A percentile compares a stretch with the other conserved stretches of the same genome.
Conservation (phyloP, 345 rosid species). For the Cardamine occulta region DNA sequence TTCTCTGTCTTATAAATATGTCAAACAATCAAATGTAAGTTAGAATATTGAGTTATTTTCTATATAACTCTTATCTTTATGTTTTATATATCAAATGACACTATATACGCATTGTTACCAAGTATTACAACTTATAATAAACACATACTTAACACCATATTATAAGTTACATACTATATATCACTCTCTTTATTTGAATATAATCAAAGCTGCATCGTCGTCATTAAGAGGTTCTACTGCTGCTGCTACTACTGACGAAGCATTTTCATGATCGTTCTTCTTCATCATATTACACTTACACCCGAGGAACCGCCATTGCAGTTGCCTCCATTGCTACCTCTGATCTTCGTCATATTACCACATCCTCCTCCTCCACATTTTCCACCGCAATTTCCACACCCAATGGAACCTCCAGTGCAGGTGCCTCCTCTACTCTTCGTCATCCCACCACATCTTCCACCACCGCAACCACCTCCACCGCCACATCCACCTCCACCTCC, state of each 20-base stretch:
- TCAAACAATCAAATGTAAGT: no score
- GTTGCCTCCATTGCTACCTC: neutral
- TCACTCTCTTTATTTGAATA: neutral
- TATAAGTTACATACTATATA: neutral
- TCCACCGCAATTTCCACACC: slow-evolving; percentile 38
- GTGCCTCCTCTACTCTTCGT: slow-evolving; percentile 39
- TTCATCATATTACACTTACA: neutral
- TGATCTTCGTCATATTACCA: slow-evolving; percentile 34
- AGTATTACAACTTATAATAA: neutral
- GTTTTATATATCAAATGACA: no score
- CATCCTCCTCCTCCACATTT: slow-evolving; percentile 19
- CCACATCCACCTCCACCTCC: slow-evolving; percentile 25
- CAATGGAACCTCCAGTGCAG: slow-evolving; percentile 38
- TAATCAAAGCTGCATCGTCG: slow-evolving; percentile 29
- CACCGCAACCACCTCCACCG: slow-evolving; percentile 11
- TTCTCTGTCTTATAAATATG: no score
- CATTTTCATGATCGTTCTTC: slow-evolving; percentile 21
- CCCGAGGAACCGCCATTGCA: slow-evolving; percentile 6
- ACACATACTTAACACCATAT: neutral
- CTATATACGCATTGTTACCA: no score
- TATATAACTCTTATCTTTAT: no score
- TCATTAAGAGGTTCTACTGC: neutral
- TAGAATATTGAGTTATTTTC: no score
- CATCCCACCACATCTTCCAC: slow-evolving; percentile 36
- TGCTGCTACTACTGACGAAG: neutral